Evolutionary conservation across 208 protist genomes (phyloP).

Genomic region (Vickermania ingenoplastis): DNA sequence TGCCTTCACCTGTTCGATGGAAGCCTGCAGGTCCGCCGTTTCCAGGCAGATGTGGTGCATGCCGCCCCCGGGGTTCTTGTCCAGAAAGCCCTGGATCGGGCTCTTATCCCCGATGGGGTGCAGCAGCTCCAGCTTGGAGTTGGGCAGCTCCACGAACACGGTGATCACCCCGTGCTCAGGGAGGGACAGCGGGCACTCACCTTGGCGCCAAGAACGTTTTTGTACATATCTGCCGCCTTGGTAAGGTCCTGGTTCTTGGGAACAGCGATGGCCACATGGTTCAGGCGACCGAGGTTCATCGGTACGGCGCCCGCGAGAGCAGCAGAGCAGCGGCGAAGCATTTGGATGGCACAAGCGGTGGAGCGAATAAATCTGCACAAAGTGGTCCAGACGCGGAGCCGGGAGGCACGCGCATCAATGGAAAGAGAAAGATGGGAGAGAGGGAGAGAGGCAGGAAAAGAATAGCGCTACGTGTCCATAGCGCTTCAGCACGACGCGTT

Average conservation of each 20-base stretch:
- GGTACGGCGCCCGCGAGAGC: conserved; percentile 8
- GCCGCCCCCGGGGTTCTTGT: conserved; percentile 83
- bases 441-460: too few relatives aligned
- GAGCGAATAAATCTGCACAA: too few relatives aligned
- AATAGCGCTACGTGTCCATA: too few relatives aligned
- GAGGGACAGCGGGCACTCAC: conserved; percentile 66
- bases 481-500: too few relatives aligned
- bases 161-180: conserved; percentile 88
- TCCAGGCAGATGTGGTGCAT: conserved; percentile 94
- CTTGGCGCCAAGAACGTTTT: conserved; percentile 47
- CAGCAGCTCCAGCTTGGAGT: conserved; percentile 90
- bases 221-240: conserved; percentile 56
- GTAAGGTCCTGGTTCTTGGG: conserved; percentile 44
- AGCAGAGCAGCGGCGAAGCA: conserved; percentile 5
- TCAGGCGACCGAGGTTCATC: conserved; percentile 65
- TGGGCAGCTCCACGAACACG: conserved; percentile 86
- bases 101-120: conserved; percentile 79
- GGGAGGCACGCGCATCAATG: too few relatives aligned
- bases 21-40: conserved; percentile 41
- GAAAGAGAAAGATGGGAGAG: too few relatives aligned
- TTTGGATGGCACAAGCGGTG: too few relatives aligned
- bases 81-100: conserved; percentile 85
- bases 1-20: conserved; percentile 37
- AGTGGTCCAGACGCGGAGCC: too few relatives aligned
- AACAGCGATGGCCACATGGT: conserved; percentile 92